These are phyloP conservation scores for Parasitella parasitica DNA, from an alignment of 371 early-diverging fungal species.

Conservation along the genomic window DNA sequence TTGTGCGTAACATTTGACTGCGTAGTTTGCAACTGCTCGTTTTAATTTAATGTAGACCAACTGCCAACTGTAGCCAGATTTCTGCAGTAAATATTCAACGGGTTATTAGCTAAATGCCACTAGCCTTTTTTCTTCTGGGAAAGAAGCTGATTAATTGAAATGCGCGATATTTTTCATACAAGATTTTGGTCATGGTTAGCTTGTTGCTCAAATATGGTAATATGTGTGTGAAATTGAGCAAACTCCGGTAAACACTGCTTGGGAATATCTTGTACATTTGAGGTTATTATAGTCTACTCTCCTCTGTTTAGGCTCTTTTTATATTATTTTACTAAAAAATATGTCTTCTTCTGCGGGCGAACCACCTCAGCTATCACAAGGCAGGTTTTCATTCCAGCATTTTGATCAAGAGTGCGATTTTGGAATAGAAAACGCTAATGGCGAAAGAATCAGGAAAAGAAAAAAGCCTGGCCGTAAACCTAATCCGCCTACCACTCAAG, in stretches of 20 bases:
- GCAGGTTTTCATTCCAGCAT: constrained; percentile 20
- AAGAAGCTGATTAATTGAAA: constrained; percentile 1
- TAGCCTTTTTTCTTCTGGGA: background rate
- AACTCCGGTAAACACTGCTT: background rate
- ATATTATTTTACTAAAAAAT: background rate
- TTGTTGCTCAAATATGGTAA: background rate
- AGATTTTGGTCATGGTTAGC: no score
- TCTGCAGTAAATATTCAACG: no score
- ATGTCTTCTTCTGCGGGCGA: background rate
- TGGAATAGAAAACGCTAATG: constrained; percentile 20
- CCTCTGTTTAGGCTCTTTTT: no score
- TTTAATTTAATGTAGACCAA: background rate
- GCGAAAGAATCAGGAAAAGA: constrained; percentile 22
- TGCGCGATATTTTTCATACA: background rate
- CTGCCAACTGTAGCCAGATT: background rate
- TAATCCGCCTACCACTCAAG: constrained; percentile 22
- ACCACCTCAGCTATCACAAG: background rate
- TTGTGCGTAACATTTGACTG: no score
- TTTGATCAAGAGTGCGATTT: constrained; percentile 28
- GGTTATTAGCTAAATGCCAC: no score
- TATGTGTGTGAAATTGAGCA: background rate
- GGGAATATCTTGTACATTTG: background rate
- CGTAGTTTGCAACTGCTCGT: no score
- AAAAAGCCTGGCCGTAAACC: constrained; percentile 31
- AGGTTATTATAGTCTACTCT: no score